Evolutionary conservation across 2,329 filamentous ascomycete species (phyloP).

Genomic region (Colletotrichum musicola): DNA sequence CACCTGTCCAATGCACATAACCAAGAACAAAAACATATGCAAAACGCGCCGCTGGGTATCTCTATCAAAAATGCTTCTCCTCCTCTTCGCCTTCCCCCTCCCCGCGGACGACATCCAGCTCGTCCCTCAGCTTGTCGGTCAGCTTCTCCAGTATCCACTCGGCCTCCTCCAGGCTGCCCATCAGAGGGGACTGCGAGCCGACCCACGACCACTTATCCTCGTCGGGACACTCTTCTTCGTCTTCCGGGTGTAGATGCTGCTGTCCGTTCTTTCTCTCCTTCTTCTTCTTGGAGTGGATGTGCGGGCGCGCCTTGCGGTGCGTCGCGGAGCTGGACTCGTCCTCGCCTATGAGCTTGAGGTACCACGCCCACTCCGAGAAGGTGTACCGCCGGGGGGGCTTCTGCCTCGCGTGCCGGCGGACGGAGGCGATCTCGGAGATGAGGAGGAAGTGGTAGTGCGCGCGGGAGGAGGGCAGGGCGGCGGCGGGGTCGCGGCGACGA

Average conservation of each 20-base stretch:
- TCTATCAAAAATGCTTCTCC: neutral
- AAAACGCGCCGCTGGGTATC: no score
- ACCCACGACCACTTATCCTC: slow-evolving; percentile 77
- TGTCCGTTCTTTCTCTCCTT: slow-evolving; percentile 39
- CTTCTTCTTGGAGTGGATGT: slow-evolving; percentile 36
- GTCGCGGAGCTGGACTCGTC: slow-evolving; percentile 65
- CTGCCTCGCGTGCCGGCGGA: slow-evolving; percentile 72
- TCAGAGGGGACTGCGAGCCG: slow-evolving; percentile 75
- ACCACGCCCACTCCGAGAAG: slow-evolving; percentile 90
- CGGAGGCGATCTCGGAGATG: slow-evolving; percentile 76
- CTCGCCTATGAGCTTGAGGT: slow-evolving; percentile 80
- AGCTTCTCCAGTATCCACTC: slow-evolving; percentile 80
- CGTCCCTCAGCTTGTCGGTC: slow-evolving; percentile 66
- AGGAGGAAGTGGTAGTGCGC: slow-evolving; percentile 74
- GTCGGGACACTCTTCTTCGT: slow-evolving; percentile 43
- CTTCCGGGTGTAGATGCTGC: slow-evolving; percentile 17
- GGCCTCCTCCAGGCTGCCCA: slow-evolving; percentile 76
- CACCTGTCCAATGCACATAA: no score
- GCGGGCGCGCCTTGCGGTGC: slow-evolving; percentile 58
- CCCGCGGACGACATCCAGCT: slow-evolving; percentile 57
- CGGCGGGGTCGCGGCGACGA: slow-evolving; percentile 54
- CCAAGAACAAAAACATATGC: no score
- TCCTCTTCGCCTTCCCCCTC: slow-evolving; percentile 30
- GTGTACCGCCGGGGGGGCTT: slow-evolving; percentile 74
- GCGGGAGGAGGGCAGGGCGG: slow-evolving; percentile 45